phyloP scores from a whole-genome alignment of 495 filamentous ascomycete genomes.

The Margaritispora aquatica region DNA sequence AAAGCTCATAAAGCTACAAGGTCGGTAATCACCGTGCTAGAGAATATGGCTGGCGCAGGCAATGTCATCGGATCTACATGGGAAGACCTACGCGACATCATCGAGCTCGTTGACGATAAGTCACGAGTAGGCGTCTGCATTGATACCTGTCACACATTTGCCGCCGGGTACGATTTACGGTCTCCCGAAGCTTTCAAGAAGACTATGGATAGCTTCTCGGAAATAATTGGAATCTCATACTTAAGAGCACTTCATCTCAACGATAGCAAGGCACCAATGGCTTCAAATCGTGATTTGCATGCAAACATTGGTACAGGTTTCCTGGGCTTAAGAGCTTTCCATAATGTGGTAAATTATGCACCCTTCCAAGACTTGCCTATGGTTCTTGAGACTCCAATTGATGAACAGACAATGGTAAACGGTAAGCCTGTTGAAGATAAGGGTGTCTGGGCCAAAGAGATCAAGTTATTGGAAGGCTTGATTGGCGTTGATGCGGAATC shows the following conservation, averaged over 20 bases:
- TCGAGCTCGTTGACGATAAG: conserved; percentile 73
- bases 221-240: conserved; percentile 71
- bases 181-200: conserved; percentile 63
- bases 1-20: conserved; percentile 68
- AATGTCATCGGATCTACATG: conserved; percentile 84
- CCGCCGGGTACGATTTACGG: conserved; percentile 86
- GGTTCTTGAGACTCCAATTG: conserved; percentile 92
- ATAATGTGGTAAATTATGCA: conserved; percentile 80
- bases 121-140: conserved; percentile 89
- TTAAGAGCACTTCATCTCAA: conserved; percentile 87
- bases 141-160: conserved; percentile 93
- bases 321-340: conserved; percentile 81
- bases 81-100: conserved; percentile 79
- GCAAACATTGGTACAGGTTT: conserved; percentile 94
- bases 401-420: conserved; percentile 44
- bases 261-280: conserved; percentile 83
- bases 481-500: conserved; percentile 74
- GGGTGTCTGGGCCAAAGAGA: conserved; percentile 74
- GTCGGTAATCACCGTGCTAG: conserved; percentile 74
- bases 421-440: conserved; percentile 62
- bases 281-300: conserved; percentile 75
- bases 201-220: conserved; percentile 70
- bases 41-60: conserved; percentile 90
- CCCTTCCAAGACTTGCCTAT: conserved; percentile 76
- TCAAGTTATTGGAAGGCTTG: conserved; percentile 81